These are phyloP conservation scores for Taiozyma sp. DNA, from an alignment of 1,139 yeast species.

Conservation along the genomic window DNA sequence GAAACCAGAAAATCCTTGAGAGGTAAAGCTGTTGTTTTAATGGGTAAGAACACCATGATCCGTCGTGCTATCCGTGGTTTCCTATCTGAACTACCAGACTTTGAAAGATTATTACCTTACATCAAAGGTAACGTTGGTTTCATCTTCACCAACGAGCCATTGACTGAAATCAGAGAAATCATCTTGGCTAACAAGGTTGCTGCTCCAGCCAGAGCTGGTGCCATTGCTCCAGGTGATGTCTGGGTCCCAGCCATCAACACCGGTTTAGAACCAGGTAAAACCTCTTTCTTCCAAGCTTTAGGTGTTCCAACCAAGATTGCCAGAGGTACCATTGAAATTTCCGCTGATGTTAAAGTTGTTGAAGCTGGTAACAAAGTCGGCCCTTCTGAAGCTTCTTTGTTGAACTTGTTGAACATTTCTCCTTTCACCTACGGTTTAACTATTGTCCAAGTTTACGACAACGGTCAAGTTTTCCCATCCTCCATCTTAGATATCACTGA, in stretches of 20 bases:
- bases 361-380: slow-evolving; percentile 86
- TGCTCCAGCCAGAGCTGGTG: slow-evolving; percentile 99
- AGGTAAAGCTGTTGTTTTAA: slow-evolving; percentile 89
- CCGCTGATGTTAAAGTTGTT: slow-evolving; percentile 95
- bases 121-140: slow-evolving; percentile 99
- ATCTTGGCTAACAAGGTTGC: slow-evolving; percentile 93
- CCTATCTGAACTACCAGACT: slow-evolving; percentile 91
- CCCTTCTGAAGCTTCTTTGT: slow-evolving; percentile 98
- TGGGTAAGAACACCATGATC: slow-evolving; percentile 99
- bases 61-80: slow-evolving; percentile 99
- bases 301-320: slow-evolving; percentile 99
- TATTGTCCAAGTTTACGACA: slow-evolving; percentile 95
- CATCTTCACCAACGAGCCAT: slow-evolving; percentile 96
- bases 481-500: slow-evolving; percentile 97
- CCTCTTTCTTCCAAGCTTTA: slow-evolving; percentile 99
- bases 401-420: slow-evolving; percentile 99
- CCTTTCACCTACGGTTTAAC: slow-evolving; percentile 99
- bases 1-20: slow-evolving; percentile 97
- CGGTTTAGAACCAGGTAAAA: slow-evolving; percentile 99
- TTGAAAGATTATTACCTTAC: slow-evolving; percentile 90
- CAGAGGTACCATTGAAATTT: slow-evolving; percentile 99
- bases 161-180: slow-evolving; percentile 86
- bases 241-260: slow-evolving; percentile 99
- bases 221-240: slow-evolving; percentile 96
- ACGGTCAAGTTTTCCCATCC: slow-evolving; percentile 97